phyloP scores from a whole-genome alignment of 352 stramenopile species.

The Phytophthora foliorum region DNA sequence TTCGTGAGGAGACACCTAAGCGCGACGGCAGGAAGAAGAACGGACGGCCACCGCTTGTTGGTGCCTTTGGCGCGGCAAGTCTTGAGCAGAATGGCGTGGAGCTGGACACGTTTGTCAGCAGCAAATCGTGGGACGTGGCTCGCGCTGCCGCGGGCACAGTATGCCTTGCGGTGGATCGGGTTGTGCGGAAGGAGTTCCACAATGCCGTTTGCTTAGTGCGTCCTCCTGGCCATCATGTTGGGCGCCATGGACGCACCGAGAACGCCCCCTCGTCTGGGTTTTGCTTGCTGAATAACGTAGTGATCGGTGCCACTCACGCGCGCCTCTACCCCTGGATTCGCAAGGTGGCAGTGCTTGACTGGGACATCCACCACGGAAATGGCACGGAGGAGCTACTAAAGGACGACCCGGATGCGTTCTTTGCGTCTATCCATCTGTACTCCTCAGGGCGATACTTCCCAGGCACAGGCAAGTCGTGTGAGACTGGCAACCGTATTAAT shows the following conservation, averaged over 20 bases:
- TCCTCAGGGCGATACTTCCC: slow-evolving; percentile 82
- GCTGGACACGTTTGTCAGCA: slow-evolving; percentile 90
- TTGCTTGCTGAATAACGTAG: slow-evolving; percentile 99
- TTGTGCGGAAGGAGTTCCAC: slow-evolving; percentile 81
- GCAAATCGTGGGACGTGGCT: slow-evolving; percentile 87
- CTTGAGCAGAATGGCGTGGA: slow-evolving; percentile 70
- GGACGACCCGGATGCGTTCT: slow-evolving; percentile 85
- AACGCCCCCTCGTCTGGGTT: slow-evolving; percentile 93
- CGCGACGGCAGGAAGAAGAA: slow-evolving; percentile 44
- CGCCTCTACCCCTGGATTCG: slow-evolving; percentile 91
- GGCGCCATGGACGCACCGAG: slow-evolving; percentile 75
- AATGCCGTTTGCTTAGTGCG: slow-evolving; percentile 91
- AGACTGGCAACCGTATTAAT: slow-evolving; percentile 75
- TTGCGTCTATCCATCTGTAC: slow-evolving; percentile 87
- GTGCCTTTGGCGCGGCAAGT: slow-evolving; percentile 77
- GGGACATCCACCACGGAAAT: slow-evolving; percentile 99
- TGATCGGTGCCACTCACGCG: slow-evolving; percentile 98
- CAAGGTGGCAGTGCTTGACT: slow-evolving; percentile 98
- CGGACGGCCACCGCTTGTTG: slow-evolving; percentile 55
- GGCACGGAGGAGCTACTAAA: slow-evolving; percentile 95
- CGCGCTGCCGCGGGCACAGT: slow-evolving; percentile 82
- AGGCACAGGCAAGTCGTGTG: slow-evolving; percentile 71
- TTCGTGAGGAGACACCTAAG: slow-evolving; percentile 54
- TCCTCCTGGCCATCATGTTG: slow-evolving; percentile 95
- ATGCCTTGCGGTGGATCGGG: slow-evolving; percentile 82